phyloP scores from a whole-genome alignment of 208 protist species.

The Trypanosoma theileri region DNA sequence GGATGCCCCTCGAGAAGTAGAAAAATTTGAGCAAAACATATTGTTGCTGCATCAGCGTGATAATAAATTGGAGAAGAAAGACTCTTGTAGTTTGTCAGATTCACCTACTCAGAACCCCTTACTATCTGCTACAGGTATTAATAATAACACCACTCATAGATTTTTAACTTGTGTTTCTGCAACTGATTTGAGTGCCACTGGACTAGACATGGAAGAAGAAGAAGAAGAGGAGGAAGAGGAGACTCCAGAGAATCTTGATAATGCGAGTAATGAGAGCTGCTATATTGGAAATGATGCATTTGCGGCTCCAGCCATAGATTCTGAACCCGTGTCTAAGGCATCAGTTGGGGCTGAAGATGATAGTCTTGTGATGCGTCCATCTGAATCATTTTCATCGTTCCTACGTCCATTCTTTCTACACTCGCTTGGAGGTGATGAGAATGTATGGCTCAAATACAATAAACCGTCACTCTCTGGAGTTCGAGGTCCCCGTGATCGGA shows the following conservation, averaged over 20 bases:
- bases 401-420: conserved; percentile 33
- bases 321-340: too few relatives aligned
- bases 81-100: background rate
- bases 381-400: conserved; percentile 37
- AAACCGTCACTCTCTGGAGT: conserved; percentile 21
- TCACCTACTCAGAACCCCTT: too few relatives aligned
- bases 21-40: conserved; percentile 2
- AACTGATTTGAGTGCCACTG: background rate
- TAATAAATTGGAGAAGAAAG: background rate
- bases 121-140: too few relatives aligned
- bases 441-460: conserved; percentile 43
- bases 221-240: conserved; percentile 6
- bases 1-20: background rate
- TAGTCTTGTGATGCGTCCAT: background rate
- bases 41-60: background rate
- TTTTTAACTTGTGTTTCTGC: conserved; percentile 14
- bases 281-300: too few relatives aligned
- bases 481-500: conserved; percentile 14
- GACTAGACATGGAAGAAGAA: background rate
- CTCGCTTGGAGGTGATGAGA: conserved; percentile 23
- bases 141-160: background rate
- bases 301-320: too few relatives aligned
- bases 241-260: too few relatives aligned
- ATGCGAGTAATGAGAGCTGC: too few relatives aligned
- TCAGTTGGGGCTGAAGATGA: background rate